Percentiles rank a stretch among this genome's conserved stretches.
phyloP scores from a whole-genome alignment of 2,329 filamentous ascomycete species.

The Paecilomyces formosus region DNA sequence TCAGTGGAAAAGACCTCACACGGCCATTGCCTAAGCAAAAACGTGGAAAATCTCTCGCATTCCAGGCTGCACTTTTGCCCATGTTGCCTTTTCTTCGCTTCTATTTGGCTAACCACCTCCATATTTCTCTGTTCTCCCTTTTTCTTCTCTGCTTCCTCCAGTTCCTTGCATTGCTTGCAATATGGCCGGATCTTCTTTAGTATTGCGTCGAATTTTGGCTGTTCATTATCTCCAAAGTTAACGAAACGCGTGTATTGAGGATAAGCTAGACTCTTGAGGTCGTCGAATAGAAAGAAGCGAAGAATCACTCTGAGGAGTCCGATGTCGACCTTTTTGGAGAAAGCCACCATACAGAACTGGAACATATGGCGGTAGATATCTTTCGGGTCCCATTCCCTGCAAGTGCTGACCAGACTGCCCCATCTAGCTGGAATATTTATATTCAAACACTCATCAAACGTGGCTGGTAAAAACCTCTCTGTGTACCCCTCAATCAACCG shows the following conservation, averaged over 20 bases:
- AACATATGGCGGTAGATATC: conserved; percentile 35
- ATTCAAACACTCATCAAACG: conserved; percentile 35
- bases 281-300: conserved; percentile 36
- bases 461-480: conserved; percentile 18
- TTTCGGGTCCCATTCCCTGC: conserved; percentile 13
- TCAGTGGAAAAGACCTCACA: conserved; percentile 24
- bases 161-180: neutral
- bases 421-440: conserved; percentile 33
- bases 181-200: neutral
- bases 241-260: conserved; percentile 29
- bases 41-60: conserved; percentile 31
- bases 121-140: neutral
- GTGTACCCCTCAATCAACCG: conserved; percentile 33
- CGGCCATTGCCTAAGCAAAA: conserved; percentile 43
- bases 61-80: conserved; percentile 23
- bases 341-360: conserved; percentile 39
- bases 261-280: conserved; percentile 30
- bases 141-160: neutral
- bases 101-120: neutral
- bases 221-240: conserved; percentile 1
- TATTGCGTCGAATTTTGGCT: conserved; percentile 6
- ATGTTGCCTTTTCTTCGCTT: conserved; percentile 21
- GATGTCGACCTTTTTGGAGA: conserved; percentile 31
- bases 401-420: conserved; percentile 37
- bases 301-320: conserved; percentile 36